Evolutionary conservation across 176 grass and related monocot species (phyloP).

Genomic region (Oryza glumipatula): DNA sequence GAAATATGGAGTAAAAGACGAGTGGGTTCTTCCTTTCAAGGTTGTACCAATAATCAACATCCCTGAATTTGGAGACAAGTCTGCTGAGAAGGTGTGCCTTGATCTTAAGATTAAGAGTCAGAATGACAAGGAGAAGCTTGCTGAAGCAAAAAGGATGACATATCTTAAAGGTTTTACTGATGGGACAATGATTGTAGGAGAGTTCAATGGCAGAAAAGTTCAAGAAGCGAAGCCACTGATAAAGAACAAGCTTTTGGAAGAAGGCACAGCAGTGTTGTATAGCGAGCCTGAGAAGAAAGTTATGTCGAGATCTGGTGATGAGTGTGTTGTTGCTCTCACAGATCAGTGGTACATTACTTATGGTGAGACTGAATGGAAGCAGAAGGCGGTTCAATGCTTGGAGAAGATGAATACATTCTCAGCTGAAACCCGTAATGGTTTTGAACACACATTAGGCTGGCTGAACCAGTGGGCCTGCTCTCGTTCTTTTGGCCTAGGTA

Average conservation of each 20-base stretch:
- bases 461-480: conserved; percentile 84
- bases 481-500: conserved; percentile 82
- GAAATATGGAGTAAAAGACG: conserved; percentile 71
- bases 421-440: conserved; percentile 60
- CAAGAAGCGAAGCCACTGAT: conserved; percentile 81
- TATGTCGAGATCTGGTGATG: conserved; percentile 82
- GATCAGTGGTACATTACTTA: conserved; percentile 89
- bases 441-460: conserved; percentile 79
- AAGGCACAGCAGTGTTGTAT: conserved; percentile 58
- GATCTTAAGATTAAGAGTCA: conserved; percentile 77
- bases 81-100: conserved; percentile 65
- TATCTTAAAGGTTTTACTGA: conserved; percentile 84
- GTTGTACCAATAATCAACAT: conserved; percentile 73
- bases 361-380: conserved; percentile 81
- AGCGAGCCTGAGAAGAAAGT: conserved; percentile 80
- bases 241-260: conserved; percentile 64
- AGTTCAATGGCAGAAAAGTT: conserved; percentile 66
- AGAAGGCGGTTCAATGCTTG: conserved; percentile 62
- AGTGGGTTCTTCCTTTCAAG: conserved; percentile 70
- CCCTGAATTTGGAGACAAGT: conserved; percentile 75
- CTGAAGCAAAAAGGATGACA: conserved; percentile 72
- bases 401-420: conserved; percentile 67
- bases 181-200: conserved; percentile 75
- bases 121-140: conserved; percentile 81
- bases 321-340: conserved; percentile 82